Base-by-base conservation (phyloP, 768 basidiomycete genomes). In the Suillus plorans region DNA sequence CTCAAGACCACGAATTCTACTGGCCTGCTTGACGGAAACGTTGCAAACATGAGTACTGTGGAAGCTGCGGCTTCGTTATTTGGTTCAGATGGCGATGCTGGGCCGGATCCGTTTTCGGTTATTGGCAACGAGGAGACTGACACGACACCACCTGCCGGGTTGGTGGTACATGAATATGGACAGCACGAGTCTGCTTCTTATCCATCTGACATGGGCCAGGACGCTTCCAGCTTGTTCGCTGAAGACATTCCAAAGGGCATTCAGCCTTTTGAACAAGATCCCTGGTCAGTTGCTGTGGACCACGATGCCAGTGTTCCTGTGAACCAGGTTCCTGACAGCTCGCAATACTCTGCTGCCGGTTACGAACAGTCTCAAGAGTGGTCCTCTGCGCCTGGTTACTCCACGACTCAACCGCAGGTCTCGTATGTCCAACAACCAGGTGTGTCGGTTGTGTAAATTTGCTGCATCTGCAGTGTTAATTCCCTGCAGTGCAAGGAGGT, bases 11-110 rank as follows among this genome's bases (percentile, higher is more conserved):
- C 67, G 45, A 62, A 41, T 41, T 28, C 42, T 28, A 69, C 55
- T 69, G 36, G 63, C 50, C 66, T 55, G 55, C 62, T 67, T 60
- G 44, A 55, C 58, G 53, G 62, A 72, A 75, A 77, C 75, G 75
- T 69, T 78, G 73, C 68, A 75, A 70, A 71, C 71, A 89, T 90
- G 89, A 84, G 80, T 74, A 80, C 82, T 69, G 86, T 89, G 63
- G 90, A 92, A 80, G 87, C 90, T 69, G 92, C 92, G 42, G 89
- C 91, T 60, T 88, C 90, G 64, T 88, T 94, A 55, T 94, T 94
- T 80, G 90, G 87, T 66, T 77, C 84, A 61, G 85, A 85, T 39
- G 69, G 68, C 44, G 89, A 91, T 72, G 71, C 85, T 60, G 79
- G 78, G 20, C 80, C 83, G 39, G 89, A 91, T 77, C 85, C 85